phyloP scores from a whole-genome alignment of 306 rosid genomes.

The Cicer cuneatum region DNA sequence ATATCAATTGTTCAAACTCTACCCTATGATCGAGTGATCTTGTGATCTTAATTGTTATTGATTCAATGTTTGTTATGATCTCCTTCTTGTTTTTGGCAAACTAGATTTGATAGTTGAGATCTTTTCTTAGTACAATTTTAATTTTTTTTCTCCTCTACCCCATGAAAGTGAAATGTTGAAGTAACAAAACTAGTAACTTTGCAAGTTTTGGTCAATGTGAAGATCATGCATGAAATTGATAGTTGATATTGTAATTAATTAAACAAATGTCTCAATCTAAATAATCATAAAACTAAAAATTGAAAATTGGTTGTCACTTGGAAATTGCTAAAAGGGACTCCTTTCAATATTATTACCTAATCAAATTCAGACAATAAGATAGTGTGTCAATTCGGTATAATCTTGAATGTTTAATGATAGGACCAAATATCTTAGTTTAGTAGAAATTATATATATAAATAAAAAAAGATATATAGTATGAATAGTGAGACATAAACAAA shows the following conservation, averaged over 20 bases:
- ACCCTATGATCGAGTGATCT: constrained; percentile 48
- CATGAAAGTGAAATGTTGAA: constrained; percentile 13
- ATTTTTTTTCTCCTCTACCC: constrained; percentile 1
- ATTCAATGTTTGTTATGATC: constrained; percentile 54
- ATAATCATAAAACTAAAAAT: constrained; percentile 14
- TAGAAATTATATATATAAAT: background rate
- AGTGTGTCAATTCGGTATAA: constrained; percentile 18
- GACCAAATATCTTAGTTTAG: constrained; percentile 40
- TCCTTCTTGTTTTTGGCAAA: constrained; percentile 49
- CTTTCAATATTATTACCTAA: constrained; percentile 33
- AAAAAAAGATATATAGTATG: constrained; percentile 6
- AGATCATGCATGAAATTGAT: constrained; percentile 41
- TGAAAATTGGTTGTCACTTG: constrained; percentile 36
- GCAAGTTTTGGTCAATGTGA: constrained; percentile 38
- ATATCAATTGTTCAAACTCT: constrained; percentile 46
- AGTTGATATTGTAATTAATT: constrained; percentile 27
- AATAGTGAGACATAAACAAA: constrained; percentile 41
- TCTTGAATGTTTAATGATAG: constrained; percentile 36
- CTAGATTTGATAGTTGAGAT: constrained; percentile 55
- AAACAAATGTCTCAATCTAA: constrained; percentile 33
- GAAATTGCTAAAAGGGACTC: constrained; percentile 36
- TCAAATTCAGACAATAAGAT: constrained; percentile 32
- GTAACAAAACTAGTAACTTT: constrained; percentile 28
- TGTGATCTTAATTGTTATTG: constrained; percentile 52
- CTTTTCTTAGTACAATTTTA: constrained; percentile 45